These are phyloP conservation scores for Solanum chilense DNA, from an alignment of 257 asterid genomes.

Conservation along the genomic window DNA sequence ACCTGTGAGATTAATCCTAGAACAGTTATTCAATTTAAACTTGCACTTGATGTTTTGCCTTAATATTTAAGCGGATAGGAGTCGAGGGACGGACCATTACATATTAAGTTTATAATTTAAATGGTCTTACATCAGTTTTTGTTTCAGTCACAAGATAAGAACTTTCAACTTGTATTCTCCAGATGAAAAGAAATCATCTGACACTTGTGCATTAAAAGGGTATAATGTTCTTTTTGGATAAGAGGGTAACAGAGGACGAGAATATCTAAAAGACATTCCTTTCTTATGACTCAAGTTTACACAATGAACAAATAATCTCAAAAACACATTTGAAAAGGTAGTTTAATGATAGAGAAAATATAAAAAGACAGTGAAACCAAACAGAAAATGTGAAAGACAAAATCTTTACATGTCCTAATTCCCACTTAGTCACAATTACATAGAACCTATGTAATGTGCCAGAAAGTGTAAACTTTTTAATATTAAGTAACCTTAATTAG, in stretches of 20 bases:
- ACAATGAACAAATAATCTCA: slow-evolving; percentile 29
- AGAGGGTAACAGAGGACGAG: slow-evolving; percentile 26
- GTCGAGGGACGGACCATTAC: not conserved
- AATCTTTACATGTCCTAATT: slow-evolving; percentile 52
- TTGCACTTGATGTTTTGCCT: not conserved
- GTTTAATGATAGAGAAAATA: slow-evolving; percentile 8
- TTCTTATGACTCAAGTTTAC: slow-evolving; percentile 23
- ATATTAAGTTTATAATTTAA: too few species aligned
- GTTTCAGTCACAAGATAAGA: not conserved
- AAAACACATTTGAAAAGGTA: not conserved
- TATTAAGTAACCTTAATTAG: too few species aligned
- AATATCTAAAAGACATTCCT: slow-evolving; percentile 35
- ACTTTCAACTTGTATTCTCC: not conserved
- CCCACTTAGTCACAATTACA: slow-evolving; percentile 25
- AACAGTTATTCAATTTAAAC: not conserved
- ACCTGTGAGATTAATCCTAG: not conserved
- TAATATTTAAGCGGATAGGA: too few species aligned
- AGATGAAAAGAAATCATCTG: not conserved
- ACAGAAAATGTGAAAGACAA: slow-evolving; percentile 23
- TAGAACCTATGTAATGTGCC: not conserved
- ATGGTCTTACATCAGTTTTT: not conserved
- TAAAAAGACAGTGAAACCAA: slow-evolving; percentile 17
- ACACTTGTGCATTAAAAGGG: too few species aligned
- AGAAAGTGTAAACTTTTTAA: not conserved
- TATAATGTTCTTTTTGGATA: not conserved